A percentile compares a stretch with the other conserved stretches of the same genome.
Conservation (phyloP, 371 early-diverging fungal species). For the Nematocida displodere region DNA sequence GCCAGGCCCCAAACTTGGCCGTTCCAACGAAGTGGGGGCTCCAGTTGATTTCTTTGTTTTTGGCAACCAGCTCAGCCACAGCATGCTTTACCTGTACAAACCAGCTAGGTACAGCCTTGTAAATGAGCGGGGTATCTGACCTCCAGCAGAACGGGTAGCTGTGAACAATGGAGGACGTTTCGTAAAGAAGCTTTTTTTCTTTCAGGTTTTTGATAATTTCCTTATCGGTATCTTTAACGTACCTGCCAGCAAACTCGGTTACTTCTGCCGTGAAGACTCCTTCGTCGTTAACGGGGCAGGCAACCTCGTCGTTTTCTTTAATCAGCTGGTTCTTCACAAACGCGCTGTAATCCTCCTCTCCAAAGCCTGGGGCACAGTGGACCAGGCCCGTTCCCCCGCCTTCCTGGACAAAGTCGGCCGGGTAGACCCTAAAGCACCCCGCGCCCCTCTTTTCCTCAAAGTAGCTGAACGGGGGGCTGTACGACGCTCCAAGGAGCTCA, state of each 20-base stretch:
- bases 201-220: slow-evolving; percentile 73
- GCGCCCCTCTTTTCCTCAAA: slow-evolving; percentile 67
- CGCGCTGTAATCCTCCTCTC: slow-evolving; percentile 98
- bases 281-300: slow-evolving; percentile 86
- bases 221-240: slow-evolving; percentile 86
- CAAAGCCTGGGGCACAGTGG: slow-evolving; percentile 97
- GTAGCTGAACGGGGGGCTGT: slow-evolving; percentile 83
- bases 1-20: slow-evolving; percentile 97
- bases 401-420: slow-evolving; percentile 84
- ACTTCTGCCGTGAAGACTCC: slow-evolving; percentile 79
- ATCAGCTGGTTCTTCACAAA: slow-evolving; percentile 78
- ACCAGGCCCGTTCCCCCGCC: slow-evolving; percentile 97
- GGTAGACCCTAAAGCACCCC: slow-evolving; percentile 76
- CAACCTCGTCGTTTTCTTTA: slow-evolving; percentile 73
- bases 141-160: slow-evolving; percentile 93
- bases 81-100: slow-evolving; percentile 84
- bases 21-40: slow-evolving; percentile 92
- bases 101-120: slow-evolving; percentile 95
- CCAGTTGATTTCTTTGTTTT: slow-evolving; percentile 85
- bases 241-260: slow-evolving; percentile 71
- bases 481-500: slow-evolving; percentile 78
- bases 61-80: slow-evolving; percentile 75
- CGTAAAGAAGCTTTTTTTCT: slow-evolving; percentile 44
- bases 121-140: slow-evolving; percentile 95
- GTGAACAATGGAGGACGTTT: slow-evolving; percentile 69